Base-by-base conservation (phyloP, 2,329 filamentous ascomycete species). In the Aphanoascus verrucosus region DNA sequence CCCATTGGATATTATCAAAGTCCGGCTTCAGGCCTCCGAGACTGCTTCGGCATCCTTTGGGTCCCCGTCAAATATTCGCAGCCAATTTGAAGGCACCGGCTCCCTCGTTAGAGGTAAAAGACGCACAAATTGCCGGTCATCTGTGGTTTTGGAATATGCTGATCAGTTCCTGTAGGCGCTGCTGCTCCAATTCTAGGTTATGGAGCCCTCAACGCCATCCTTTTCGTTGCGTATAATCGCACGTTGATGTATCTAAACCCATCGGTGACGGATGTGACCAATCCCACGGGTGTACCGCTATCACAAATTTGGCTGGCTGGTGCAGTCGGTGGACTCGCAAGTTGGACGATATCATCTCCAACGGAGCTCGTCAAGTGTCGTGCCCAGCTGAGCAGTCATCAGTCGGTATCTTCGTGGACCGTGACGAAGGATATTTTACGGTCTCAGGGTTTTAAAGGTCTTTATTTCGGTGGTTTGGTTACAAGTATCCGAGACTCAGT, bases 281-380 rank as follows among this genome's bases (percentile, higher is more conserved):
- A 71, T 45, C 70, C 70, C 8, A 63, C 61, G 31, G 67, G 66
- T n/a, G 64, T 68, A 37, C 78, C 75, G 54, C 75, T 88, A 3
- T 76, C 75, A 65, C 83, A 84, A 37, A 82, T 85, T 14, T 96
- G 86, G 81, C 58, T 84, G 8, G 88, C 90, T 14, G 91, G 91
- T 44, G 86, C 86, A 7, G 72, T 84, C 2, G 88, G 88, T 41
- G 91, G 91, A 1, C 75, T 96, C 15, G 86, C 88, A 2, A 93
- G 86, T 4, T 96, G 89, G 77, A 77, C 86, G 17, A 79, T 97
- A 37, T 91, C 86, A 55, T 85, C 89, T 4, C 91, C 91, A 0
- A 95, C 89, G 0, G 91, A 97, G 70, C 76, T 95, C 34, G 78
- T 96, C 61, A 96, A 96, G 73, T 95, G 89, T 65, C 81, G 88